Percentiles rank a stretch among this genome's conserved stretches.
phyloP scores from a whole-genome alignment of 2,329 filamentous ascomycete species.

The Ophiostoma ulmi region DNA sequence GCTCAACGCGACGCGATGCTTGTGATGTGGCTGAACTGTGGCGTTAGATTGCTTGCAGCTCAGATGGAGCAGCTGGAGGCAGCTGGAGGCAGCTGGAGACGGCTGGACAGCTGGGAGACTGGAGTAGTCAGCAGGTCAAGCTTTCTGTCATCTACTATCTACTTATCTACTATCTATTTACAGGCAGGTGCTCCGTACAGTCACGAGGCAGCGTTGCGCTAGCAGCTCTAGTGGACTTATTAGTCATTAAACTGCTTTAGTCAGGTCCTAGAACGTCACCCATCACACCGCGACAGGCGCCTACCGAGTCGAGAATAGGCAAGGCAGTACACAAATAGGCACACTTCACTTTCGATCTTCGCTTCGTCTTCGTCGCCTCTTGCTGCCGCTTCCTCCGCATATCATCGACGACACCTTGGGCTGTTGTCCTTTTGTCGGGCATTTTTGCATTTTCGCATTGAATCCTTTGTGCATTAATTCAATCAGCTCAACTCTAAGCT shows the following conservation, averaged over 20 bases:
- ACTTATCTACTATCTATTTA: not conserved
- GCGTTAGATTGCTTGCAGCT: slow-evolving; percentile 10
- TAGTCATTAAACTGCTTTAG: slow-evolving; percentile 11
- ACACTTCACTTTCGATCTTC: not conserved
- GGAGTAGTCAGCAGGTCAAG: not conserved
- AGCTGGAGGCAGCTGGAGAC: not conserved
- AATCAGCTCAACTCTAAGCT: not conserved
- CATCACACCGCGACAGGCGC: not conserved
- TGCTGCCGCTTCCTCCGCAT: not conserved
- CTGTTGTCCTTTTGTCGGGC: not conserved
- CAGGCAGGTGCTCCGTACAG: slow-evolving; percentile 1
- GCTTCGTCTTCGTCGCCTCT: not conserved
- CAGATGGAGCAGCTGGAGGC: not conserved
- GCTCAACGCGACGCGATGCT: not conserved
- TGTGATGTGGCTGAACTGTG: not conserved
- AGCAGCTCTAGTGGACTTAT: slow-evolving; percentile 18
- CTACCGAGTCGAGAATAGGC: not conserved
- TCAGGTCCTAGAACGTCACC: slow-evolving; percentile 7
- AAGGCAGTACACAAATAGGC: not conserved
- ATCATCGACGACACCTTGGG: not conserved
- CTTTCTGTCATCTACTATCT: not conserved
- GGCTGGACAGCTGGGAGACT: not conserved
- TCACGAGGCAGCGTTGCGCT: slow-evolving; percentile 26
- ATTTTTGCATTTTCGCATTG: not conserved
- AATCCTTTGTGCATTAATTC: not conserved